A percentile compares a stretch with the other conserved stretches of the same genome.
phyloP scores from a whole-genome alignment of 176 grass and related monocot species.

The Triticum timopheevii region DNA sequence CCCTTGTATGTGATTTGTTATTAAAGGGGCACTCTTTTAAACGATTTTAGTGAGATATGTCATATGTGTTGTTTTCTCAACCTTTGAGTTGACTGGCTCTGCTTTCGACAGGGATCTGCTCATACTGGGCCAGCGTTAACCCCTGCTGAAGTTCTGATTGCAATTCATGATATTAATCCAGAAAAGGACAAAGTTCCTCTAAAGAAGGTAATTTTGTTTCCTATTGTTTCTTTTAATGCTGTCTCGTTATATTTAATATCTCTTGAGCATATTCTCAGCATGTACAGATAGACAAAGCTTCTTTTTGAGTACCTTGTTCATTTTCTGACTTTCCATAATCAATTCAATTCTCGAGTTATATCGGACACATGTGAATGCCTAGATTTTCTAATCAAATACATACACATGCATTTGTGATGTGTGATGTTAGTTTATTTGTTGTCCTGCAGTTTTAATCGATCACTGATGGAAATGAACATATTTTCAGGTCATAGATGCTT shows the following conservation, averaged over 20 bases:
- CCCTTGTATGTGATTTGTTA: not conserved
- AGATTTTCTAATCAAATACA: constrained; percentile 3
- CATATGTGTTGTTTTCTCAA: not conserved
- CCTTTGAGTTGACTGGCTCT: constrained; percentile 2
- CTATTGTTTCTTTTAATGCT: constrained; percentile 15
- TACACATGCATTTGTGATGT: not conserved
- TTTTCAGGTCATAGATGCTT: constrained; percentile 94
- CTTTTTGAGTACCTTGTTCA: constrained; percentile 8
- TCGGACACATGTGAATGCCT: not conserved
- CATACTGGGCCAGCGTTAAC: constrained; percentile 96
- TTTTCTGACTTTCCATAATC: not conserved
- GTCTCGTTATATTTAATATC: not conserved
- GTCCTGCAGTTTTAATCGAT: constrained; percentile 11
- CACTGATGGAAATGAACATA: constrained; percentile 18
- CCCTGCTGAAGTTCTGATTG: constrained; percentile 93
- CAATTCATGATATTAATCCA: constrained; percentile 96
- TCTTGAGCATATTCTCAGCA: not conserved
- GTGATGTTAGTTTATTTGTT: not conserved
- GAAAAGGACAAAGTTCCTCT: constrained; percentile 86
- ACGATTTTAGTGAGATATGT: not conserved
- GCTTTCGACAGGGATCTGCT: constrained; percentile 72
- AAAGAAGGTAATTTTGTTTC: constrained; percentile 64
- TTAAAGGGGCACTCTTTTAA: not conserved
- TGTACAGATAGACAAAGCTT: not conserved
- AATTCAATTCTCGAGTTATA: not conserved